phyloP scores from a whole-genome alignment of 2,329 filamentous ascomycete species.

The Sporothrix curviconia region DNA sequence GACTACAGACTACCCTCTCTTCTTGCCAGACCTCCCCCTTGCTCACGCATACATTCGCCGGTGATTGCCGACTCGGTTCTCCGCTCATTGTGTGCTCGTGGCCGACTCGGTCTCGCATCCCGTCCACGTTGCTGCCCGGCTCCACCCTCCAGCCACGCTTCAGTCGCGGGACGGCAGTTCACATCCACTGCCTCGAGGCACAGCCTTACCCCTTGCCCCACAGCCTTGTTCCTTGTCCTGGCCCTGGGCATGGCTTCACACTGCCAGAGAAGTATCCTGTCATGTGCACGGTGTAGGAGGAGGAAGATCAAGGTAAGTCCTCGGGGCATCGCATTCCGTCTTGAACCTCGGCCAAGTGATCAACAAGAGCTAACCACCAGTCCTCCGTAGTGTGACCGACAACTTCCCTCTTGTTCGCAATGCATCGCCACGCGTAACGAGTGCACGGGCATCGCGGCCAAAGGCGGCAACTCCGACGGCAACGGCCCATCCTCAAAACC shows the following conservation, averaged over 20 bases:
- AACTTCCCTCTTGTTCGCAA: slow-evolving; percentile 25
- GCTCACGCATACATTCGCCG: too few relatives aligned
- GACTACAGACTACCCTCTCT: too few relatives aligned
- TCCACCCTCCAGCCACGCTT: too few relatives aligned
- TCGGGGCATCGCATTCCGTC: background rate
- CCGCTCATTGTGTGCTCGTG: too few relatives aligned
- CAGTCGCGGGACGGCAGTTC: too few relatives aligned
- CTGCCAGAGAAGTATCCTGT: slow-evolving; percentile 18
- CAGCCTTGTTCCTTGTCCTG: background rate
- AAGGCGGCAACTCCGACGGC: slow-evolving; percentile 5
- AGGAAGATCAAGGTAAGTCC: slow-evolving; percentile 17
- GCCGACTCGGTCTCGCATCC: too few relatives aligned
- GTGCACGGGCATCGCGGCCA: slow-evolving; percentile 26
- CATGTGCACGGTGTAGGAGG: slow-evolving; percentile 17
- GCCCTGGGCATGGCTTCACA: slow-evolving; percentile 10
- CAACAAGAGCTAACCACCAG: too few relatives aligned
- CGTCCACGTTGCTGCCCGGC: background rate
- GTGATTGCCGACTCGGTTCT: too few relatives aligned
- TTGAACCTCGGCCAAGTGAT: too few relatives aligned
- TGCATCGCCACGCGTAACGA: slow-evolving; percentile 21
- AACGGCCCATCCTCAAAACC: background rate
- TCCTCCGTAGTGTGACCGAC: slow-evolving; percentile 19
- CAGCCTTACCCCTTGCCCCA: background rate
- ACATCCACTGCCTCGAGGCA: background rate
- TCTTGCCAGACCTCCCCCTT: too few relatives aligned